A percentile compares a stretch with the other conserved stretches of the same genome.
phyloP scores from a whole-genome alignment of 2,329 filamentous ascomycete genomes.

The Bipolaris bicolor region DNA sequence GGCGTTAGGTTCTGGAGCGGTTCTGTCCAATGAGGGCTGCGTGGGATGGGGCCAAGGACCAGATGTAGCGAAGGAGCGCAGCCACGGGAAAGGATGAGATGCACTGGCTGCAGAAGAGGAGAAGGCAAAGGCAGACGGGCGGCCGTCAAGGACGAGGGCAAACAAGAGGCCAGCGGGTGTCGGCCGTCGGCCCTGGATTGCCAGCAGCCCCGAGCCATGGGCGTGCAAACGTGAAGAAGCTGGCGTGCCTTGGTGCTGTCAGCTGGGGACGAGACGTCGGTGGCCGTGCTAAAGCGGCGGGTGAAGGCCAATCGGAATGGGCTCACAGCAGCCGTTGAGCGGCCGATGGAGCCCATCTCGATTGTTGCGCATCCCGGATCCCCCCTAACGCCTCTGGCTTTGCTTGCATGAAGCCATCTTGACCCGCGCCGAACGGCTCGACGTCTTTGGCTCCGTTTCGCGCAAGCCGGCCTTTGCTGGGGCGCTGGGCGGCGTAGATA shows the following conservation, averaged over 20 bases:
- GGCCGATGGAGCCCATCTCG: constrained; percentile 30
- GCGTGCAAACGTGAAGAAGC: constrained; percentile 1
- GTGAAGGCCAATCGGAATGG: constrained; percentile 36
- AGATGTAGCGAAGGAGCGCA: constrained; percentile 39
- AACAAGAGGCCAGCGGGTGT: constrained; percentile 9
- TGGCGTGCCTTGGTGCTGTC: constrained; percentile 13
- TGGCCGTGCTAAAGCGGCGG: constrained; percentile 33
- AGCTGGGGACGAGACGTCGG: constrained; percentile 17
- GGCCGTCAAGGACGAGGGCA: constrained; percentile 16
- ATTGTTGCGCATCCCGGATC: constrained; percentile 33
- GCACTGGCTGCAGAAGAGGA: constrained; percentile 37
- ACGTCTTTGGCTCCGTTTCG: constrained; percentile 35
- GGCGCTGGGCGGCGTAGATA: constrained; percentile 23
- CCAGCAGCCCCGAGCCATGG: constrained; percentile 5
- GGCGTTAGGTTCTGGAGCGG: constrained; percentile 39
- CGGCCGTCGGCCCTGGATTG: constrained; percentile 26
- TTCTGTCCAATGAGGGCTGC: constrained; percentile 42
- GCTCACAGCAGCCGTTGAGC: constrained; percentile 39
- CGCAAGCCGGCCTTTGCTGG: constrained; percentile 25
- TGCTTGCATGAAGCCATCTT: constrained; percentile 38
- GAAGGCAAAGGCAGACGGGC: constrained; percentile 60
- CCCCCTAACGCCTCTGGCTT: constrained; percentile 37
- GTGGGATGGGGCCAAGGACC: constrained; percentile 44
- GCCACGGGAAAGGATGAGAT: constrained; percentile 32
- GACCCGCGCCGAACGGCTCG: constrained; percentile 30